phyloP scores from a whole-genome alignment of 208 protist species.

The Leishmania gerbilli region DNA sequence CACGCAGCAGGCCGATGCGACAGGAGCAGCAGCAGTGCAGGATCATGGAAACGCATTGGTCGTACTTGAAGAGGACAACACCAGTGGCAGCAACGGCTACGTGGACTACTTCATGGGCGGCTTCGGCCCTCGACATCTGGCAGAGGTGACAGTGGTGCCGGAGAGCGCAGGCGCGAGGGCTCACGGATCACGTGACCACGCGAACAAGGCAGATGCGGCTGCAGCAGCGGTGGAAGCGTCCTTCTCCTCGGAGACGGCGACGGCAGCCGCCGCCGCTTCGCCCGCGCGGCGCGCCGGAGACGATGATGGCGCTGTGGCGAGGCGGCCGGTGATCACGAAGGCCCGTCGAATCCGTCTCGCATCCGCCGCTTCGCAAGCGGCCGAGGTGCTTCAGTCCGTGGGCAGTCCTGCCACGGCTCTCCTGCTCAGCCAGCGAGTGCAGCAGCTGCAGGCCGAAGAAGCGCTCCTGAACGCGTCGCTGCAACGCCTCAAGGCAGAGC shows the following conservation, averaged over 20 bases:
- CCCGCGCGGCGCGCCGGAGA: background rate
- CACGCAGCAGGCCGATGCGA: constrained; percentile 1
- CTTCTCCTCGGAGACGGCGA: constrained; percentile 1
- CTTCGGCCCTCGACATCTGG: constrained; percentile 12
- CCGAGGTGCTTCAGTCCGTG: constrained; percentile 31
- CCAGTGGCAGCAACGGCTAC: background rate
- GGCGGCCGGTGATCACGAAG: constrained; percentile 47
- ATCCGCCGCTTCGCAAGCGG: constrained; percentile 31
- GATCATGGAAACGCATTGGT: constrained; percentile 5
- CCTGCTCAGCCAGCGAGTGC: constrained; percentile 51
- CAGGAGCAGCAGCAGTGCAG: constrained; percentile 2
- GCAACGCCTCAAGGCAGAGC: constrained; percentile 56
- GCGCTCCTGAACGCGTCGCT: constrained; percentile 58
- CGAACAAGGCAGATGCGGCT: background rate
- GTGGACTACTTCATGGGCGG: constrained; percentile 21
- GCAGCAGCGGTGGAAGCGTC: background rate
- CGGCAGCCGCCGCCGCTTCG: background rate
- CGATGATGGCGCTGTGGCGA: background rate
- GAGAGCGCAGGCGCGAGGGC: background rate
- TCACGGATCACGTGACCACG: background rate
- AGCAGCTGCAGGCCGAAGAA: constrained; percentile 60
- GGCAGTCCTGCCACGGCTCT: constrained; percentile 34
- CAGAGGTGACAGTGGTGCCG: constrained; percentile 8
- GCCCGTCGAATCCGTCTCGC: constrained; percentile 51
- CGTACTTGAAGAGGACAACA: constrained; percentile 5